phyloP scores from a whole-genome alignment of 306 rosid species.

The Malus domestica region ASM211411v1 NC_041796.1:939501-940000 shows the following conservation, averaged over 20 bases:
- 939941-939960: background rate
- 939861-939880: background rate
- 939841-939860: background rate
- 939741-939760: conserved; percentile 82
- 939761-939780: conserved; percentile 35
- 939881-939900: background rate
- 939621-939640: conserved; percentile 3
- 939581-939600: conserved; percentile 70
- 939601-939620: conserved; percentile 43
- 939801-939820: conserved; percentile 22
- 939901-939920: background rate
- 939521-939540: conserved; percentile 66
- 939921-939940: background rate
- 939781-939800: conserved; percentile 7
- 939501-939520: conserved; percentile 45
- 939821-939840: background rate
- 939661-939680: background rate
- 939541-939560: conserved; percentile 66
- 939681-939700: conserved; percentile 45
- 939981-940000: background rate
- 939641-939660: conserved; percentile 8
- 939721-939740: conserved; percentile 91
- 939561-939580: conserved; percentile 74
- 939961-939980: background rate
- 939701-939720: conserved; percentile 67